Conservation (phyloP, 495 filamentous ascomycete species). For the Penicillium atrosanguineum region DNA sequence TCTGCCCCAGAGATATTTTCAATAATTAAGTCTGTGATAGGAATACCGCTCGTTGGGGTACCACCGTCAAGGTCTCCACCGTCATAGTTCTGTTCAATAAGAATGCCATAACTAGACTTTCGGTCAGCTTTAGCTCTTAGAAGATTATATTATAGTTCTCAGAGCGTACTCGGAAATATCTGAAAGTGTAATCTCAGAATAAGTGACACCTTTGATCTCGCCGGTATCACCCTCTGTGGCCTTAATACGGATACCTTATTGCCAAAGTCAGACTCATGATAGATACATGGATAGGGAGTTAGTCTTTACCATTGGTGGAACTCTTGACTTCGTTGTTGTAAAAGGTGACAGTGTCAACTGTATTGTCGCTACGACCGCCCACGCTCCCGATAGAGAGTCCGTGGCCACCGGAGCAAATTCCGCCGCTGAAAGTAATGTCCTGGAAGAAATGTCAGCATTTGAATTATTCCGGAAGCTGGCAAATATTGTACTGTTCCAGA, state of each 20-base stretch:
- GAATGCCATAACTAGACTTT: slow-evolving; percentile 49
- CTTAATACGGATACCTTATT: slow-evolving; percentile 29
- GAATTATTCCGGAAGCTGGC: too few species aligned
- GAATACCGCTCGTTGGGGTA: slow-evolving; percentile 52
- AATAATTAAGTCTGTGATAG: slow-evolving; percentile 53
- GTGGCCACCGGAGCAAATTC: slow-evolving; percentile 53
- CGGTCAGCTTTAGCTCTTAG: neutral
- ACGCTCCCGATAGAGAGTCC: slow-evolving; percentile 62
- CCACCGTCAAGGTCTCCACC: slow-evolving; percentile 52
- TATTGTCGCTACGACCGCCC: slow-evolving; percentile 57
- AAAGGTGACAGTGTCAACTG: slow-evolving; percentile 50
- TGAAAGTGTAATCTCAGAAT: slow-evolving; percentile 21
- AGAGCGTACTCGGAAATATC: slow-evolving; percentile 19
- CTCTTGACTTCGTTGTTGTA: slow-evolving; percentile 43
- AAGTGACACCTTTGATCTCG: slow-evolving; percentile 21
- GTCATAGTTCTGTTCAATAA: slow-evolving; percentile 64
- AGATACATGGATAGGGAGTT: neutral
- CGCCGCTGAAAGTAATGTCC: slow-evolving; percentile 49
- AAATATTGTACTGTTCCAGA: slow-evolving; percentile 22
- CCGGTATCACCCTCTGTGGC: slow-evolving; percentile 24
- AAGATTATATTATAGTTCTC: neutral
- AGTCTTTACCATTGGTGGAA: slow-evolving; percentile 43
- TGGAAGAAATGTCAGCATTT: slow-evolving; percentile 6
- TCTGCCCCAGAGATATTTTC: slow-evolving; percentile 43
- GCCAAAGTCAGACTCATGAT: neutral